Evolutionary conservation across 257 asterid species (phyloP), one percentile per base, ranked within the genome.

Genomic region (Ophiorrhiza pumila): DNA sequence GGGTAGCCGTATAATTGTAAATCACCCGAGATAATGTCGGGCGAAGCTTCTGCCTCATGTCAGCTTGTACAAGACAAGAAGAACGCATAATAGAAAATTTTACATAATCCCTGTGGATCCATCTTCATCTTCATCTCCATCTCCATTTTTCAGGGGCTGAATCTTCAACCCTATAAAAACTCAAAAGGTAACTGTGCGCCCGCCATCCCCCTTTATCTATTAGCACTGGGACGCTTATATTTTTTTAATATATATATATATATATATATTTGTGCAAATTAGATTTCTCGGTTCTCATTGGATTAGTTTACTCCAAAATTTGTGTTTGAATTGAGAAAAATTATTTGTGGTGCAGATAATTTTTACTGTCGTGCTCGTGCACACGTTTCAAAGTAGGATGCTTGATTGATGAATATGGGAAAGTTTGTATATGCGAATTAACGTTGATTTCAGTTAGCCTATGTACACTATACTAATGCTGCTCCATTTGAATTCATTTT

Each of bases 161-260:
- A n/a, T n/a, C n/a, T n/a, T n/a, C n/a, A n/a, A n/a, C n/a, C n/a
- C n/a, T n/a, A n/a, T n/a, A n/a, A n/a, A n/a, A n/a, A n/a, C n/a
- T n/a, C n/a, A n/a, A 25, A 53, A 55, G 72, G 78, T 74, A 53
- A 59, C 27, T 8, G 43, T 7, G 35, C 43, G 7, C 50, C 6
- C 27, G 27, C 57, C 62, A 46, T 34, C 12, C n/a, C n/a, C n/a
- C n/a, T n/a, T n/a, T n/a, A n/a, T n/a, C n/a, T n/a, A n/a, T n/a
- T n/a, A n/a, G n/a, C n/a, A n/a, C n/a, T n/a, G n/a, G n/a, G n/a
- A n/a, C n/a, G n/a, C n/a, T n/a, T n/a, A n/a, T n/a, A n/a, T n/a
- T n/a, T n/a, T n/a, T n/a, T n/a, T n/a, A n/a, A n/a, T n/a, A n/a
- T n/a, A n/a, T n/a, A n/a, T n/a, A n/a, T n/a, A n/a, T n/a, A n/a